These are phyloP conservation scores for Pyrrhoderma lamaoense DNA, from an alignment of 1,284 basidiomycete genomes.

Conservation along the genomic window DNA sequence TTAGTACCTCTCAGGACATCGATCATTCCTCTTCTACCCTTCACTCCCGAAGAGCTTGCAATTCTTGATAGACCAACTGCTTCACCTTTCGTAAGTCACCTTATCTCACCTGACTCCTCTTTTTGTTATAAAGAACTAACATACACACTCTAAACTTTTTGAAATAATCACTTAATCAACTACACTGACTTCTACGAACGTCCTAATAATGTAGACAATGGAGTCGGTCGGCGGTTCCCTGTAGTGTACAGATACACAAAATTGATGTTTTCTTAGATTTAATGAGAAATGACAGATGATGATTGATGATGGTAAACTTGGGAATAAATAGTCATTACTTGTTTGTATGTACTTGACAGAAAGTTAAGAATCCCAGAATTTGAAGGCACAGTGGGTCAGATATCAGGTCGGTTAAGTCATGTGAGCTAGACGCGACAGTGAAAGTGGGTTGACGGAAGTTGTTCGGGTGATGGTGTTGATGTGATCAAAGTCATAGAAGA, in stretches of 20 bases:
- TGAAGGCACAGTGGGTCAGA: no score
- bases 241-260: conserved; percentile 17
- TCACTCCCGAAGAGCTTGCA: conserved; percentile 73
- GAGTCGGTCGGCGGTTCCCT: conserved; percentile 46
- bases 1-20: conserved; percentile 78
- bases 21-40: conserved; percentile 71
- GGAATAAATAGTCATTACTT: not conserved
- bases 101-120: not conserved
- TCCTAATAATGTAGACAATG: no score
- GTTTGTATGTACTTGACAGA: not conserved
- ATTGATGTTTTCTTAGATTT: not conserved
- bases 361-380: not conserved
- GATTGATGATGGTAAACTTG: no score
- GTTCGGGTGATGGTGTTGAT: no score
- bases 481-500: no score
- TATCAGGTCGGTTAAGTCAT: no score
- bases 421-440: no score
- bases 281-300: not conserved
- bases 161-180: not conserved
- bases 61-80: conserved; percentile 87
- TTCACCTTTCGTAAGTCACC: conserved; percentile 63
- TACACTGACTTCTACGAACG: not conserved
- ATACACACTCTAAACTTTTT: conserved; percentile 6
- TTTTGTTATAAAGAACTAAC: no score
- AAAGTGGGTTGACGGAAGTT: no score